Base-by-base conservation (phyloP, 352 stramenopile species). In the Phytophthora crassamura region DNA sequence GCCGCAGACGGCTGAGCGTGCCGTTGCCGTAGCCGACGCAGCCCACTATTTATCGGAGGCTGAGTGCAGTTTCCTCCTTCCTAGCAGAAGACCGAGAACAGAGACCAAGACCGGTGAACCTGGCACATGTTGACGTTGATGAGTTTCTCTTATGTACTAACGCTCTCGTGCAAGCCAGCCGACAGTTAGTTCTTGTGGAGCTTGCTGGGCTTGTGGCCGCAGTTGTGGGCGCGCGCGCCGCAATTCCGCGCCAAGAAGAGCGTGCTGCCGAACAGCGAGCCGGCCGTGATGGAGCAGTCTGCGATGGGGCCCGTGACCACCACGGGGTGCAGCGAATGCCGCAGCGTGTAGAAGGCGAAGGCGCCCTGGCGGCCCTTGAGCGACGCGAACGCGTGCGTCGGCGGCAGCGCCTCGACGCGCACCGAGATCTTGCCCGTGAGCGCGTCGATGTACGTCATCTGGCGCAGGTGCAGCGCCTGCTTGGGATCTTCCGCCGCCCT, bases 281-380 rank as follows among this genome's bases (percentile, higher is more conserved):
- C 82, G 32, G 86, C 86, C 43, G 83, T 91, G 75, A 93, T 93
- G 47, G 76, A 81, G 49, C 67, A 75, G 67, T 92, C 82, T 30
- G 84, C 80, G 53, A 92, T 88, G n/a, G 86, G 83, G 10, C 86
- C 84, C n/a, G 81, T 89, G 56, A 95, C 82, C 34, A 93, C 83
- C 12, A 95, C 81, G 3, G 86, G 86, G 61, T 93, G 77, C 34
- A 76, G 72, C 8, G 84, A 75, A 73, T 95, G 86, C 32, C 86
- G 82, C 43, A 69, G 56, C 40, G 86, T 95, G 80, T 93, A 88
- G 64, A 93, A 92, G 45, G 84, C 83, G 52, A 95, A 89, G 43
- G 73, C 86, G 43, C 84, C 83, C 53, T 95, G 86, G 45, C 72
- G 70, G n/a, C 78, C 70, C 62, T 89, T 74, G 40, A 95, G 78